Evolutionary conservation across 305 asterid genomes (phyloP).

Genomic region (Fraxinus platypoda): DNA sequence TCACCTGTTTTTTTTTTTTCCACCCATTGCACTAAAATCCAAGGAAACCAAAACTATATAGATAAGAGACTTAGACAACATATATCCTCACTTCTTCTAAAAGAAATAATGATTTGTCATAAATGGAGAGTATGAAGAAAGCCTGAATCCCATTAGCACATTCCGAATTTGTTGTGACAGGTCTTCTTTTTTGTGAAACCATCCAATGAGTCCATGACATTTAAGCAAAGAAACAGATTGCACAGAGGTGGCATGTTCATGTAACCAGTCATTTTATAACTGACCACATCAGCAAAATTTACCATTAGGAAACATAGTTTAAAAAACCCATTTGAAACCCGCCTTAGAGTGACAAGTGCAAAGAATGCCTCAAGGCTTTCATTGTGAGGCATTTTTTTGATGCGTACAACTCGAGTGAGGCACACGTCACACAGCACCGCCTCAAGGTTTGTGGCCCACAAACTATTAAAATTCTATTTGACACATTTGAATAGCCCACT

Average conservation of each 20-base stretch:
- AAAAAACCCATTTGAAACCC: neutral
- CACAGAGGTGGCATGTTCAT: neutral
- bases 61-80: neutral
- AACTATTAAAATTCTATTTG: neutral
- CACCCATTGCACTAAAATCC: neutral
- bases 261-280: neutral
- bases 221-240: neutral
- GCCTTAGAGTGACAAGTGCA: neutral
- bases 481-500: neutral
- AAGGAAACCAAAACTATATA: neutral
- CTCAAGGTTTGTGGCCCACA: neutral
- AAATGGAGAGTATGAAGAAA: neutral
- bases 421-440: neutral
- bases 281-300: neutral
- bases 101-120: neutral
- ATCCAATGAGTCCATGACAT: neutral
- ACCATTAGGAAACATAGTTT: neutral
- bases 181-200: neutral
- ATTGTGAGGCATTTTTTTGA: neutral
- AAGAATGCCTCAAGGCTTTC: neutral
- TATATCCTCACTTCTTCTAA: neutral
- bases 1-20: neutral
- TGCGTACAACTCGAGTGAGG: neutral
- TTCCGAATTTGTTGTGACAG: neutral
- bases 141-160: neutral